Percentiles rank a stretch among this genome's conserved stretches.
Conservation (phyloP, 1,139 yeast species). For the Protomyces inouyei region DNA sequence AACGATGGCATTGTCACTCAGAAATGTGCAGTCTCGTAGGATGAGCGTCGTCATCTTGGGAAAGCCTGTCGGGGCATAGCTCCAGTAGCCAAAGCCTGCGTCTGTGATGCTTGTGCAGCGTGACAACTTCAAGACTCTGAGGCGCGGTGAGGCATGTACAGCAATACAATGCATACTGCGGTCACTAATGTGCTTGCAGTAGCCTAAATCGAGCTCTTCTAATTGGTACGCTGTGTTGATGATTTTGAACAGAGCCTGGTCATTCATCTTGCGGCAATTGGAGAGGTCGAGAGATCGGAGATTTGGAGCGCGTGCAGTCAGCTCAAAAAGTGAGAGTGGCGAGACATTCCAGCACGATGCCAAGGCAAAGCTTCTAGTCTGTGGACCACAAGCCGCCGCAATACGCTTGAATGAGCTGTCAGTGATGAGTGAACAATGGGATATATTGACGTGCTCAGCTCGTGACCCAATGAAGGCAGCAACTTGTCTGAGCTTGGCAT, state of each 20-base stretch:
- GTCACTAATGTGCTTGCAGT: conserved; percentile 71
- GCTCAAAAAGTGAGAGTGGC: conserved; percentile 75
- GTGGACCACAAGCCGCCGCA: conserved; percentile 66
- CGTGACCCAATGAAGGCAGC: conserved; percentile 68
- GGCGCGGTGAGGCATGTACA: conserved; percentile 51
- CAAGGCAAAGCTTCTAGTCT: conserved; percentile 56
- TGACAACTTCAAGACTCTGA: conserved; percentile 58
- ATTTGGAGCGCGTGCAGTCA: conserved; percentile 55
- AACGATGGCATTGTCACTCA: conserved; percentile 61
- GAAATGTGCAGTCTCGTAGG: conserved; percentile 66
- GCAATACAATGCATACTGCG: conserved; percentile 61
- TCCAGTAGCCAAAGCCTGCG: conserved; percentile 64
- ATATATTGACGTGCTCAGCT: conserved; percentile 56
- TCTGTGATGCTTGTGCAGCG: conserved; percentile 76
- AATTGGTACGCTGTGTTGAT: conserved; percentile 45
- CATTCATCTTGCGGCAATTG: conserved; percentile 68
- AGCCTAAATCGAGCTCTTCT: conserved; percentile 51
- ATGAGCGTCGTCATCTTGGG: conserved; percentile 51
- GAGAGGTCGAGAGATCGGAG: conserved; percentile 60
- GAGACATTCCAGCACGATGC: conserved; percentile 70
- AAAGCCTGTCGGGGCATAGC: conserved; percentile 45
- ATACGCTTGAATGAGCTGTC: conserved; percentile 68
- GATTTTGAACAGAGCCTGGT: conserved; percentile 61
- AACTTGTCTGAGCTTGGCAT: conserved; percentile 52
- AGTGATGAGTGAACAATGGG: conserved; percentile 70